Base-by-base conservation (phyloP, 768 basidiomycete species). In the Serendipita sp. region DNA sequence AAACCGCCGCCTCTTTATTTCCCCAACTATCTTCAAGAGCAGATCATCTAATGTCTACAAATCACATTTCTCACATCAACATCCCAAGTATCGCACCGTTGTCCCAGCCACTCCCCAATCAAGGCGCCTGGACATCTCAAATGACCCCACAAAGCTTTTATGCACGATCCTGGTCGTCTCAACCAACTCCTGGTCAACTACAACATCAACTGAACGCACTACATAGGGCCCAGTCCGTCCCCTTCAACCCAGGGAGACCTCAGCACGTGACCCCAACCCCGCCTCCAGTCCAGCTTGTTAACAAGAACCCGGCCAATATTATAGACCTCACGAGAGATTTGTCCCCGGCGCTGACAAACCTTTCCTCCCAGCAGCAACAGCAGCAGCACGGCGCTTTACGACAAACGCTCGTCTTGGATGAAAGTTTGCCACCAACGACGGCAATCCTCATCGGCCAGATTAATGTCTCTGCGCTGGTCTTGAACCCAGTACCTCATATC, bases 361-460 rank as follows among this genome's bases (percentile, higher is more conserved):
- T 36, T 28, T 34, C 36, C 8, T 52, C 48, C 16, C 48, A 23
- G 18, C 18, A 52, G 18, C 23, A 23, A 23, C 30, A 15, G 52
- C 45, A 46, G 45, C 45, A 13, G 13, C 30, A 18, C 8, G n/a
- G 48, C 48, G n/a, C 4, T 18, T 30, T 30, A 3, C 23, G 36
- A 38, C 56, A 60, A 34, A 60, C 56, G 16, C 30, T 60, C 28
- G 28, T 60, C 28, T 18, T 60, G 30, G 56, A 60, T 38, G 56
- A 60, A n/a, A 60, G 56, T 38, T 36, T 60, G 8, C 5, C 86
- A 3, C 87, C 86, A 13, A 89, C 85, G 76, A 89, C 88, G 0
- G 87, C 89, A 15, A 84, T 94, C 63, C 94, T 92, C 73, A 91
- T 94, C 56, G 91, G 91, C 1, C 86, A 89, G 66, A 78, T 94